Evolutionary conservation across 2,329 filamentous ascomycete genomes (phyloP), one percentile per base, ranked within the genome.

Genomic region (Neospermospora avenae): DNA sequence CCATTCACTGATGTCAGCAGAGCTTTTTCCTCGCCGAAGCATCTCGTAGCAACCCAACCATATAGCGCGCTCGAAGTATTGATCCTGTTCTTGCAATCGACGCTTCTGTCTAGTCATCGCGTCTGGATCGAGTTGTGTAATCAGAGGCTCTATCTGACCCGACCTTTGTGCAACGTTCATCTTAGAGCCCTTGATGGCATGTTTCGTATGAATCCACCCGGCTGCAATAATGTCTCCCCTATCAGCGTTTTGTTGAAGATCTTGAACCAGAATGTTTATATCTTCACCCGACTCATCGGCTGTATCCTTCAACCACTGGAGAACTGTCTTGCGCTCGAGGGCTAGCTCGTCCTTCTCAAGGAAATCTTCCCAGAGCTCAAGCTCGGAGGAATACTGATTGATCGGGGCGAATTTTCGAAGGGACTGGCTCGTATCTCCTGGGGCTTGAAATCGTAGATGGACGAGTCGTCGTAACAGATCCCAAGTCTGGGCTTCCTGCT

Each of bases 1-100:
- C 91, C 92, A 97, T 52, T 93, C 89, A 57, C 86, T 84, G 64
- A 98, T 89, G 39, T 89, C 84, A 8, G 82, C 76, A 76, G 89
- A 84, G 63, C 81, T 85, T 66, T 85, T 87, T n/a, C 95, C 95
- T 48, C 92, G 86, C 52, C 93, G 86, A 55, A 99, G 80, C 79
- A 96, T 90, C 73, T 96, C 91, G 78, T 92, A 98, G 75, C 91
- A 95, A n/a, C 90, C 89, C 62, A 93, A 82, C 93, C 95, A 98
- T 49, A 96, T 90, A 2, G 92, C 89, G 56, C 88, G 85, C 76
- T 99, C 95, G 64, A 93, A 95, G 69, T 87, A 93, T 65, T 91
- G 86, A 71, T 99, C 95, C 68, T 93, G 85, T 24, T 86, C 84
- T 71, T 96, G 89, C 42, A 98, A 78, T 53, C 82, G 85, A 57